These are phyloP conservation scores for Capsella rubella DNA, from an alignment of 441 rosid genomes.

Conservation along the genomic window DNA sequence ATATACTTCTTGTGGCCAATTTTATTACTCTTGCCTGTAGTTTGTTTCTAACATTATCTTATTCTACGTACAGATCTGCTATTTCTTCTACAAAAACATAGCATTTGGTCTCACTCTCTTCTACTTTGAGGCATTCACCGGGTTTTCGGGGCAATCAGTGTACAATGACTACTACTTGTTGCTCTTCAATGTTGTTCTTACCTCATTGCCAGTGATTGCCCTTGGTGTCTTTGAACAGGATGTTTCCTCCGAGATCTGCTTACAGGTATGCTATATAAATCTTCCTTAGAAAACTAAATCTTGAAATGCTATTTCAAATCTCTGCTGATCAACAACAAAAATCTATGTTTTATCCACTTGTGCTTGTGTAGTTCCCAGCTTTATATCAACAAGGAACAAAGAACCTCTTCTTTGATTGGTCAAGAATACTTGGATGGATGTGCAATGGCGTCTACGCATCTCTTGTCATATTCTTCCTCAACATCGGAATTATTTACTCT, in stretches of 20 bases:
- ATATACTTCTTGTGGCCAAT: slow-evolving; percentile 13
- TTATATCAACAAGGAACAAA: slow-evolving; percentile 94
- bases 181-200: slow-evolving; percentile 90
- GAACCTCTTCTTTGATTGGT: slow-evolving; percentile 95
- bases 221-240: slow-evolving; percentile 99
- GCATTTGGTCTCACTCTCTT: slow-evolving; percentile 98
- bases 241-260: slow-evolving; percentile 94
- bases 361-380: slow-evolving; percentile 85
- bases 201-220: slow-evolving; percentile 94
- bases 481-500: slow-evolving; percentile 67
- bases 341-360: slow-evolving; percentile 29
- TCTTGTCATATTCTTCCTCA: slow-evolving; percentile 75
- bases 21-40: neutral
- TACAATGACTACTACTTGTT: slow-evolving; percentile 97
- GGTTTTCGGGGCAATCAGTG: slow-evolving; percentile 94
- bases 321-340: slow-evolving; percentile 15
- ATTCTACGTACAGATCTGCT: slow-evolving; percentile 75
- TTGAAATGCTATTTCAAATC: slow-evolving; percentile 5
- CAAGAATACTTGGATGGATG: slow-evolving; percentile 96
- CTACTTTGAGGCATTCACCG: slow-evolving; percentile 97
- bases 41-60: slow-evolving; percentile 27
- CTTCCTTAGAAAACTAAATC: slow-evolving; percentile 6
- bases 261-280: slow-evolving; percentile 64
- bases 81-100: slow-evolving; percentile 99
- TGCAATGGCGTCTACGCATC: slow-evolving; percentile 87